Evolutionary conservation across 2,329 filamentous ascomycete species (phyloP), one percentile per base, ranked within the genome.

Genomic region (Fonsecaea nubica): DNA sequence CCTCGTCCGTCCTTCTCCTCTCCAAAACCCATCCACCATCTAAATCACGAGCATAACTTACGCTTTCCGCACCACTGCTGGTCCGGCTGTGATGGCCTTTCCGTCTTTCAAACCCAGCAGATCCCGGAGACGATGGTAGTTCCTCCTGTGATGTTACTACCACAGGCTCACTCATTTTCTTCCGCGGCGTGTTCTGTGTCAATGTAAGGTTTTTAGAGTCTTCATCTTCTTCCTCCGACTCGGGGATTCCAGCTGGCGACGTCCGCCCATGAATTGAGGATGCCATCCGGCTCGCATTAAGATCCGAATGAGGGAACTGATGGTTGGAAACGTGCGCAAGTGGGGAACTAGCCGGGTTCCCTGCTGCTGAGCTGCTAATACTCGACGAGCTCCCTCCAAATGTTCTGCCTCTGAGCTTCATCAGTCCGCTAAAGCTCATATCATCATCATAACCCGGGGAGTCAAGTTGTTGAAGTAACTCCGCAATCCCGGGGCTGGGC

Each of bases 331-430:
- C 55, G 60, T 72, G 70, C 13, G 76, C 74, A 63, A 79, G 74
- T 2, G 80, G 79, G 18, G 80, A 80, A 52, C 78, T 72, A 33
- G 71, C 65, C 6, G 69, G 57, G 55, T 74, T 78, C 64, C 70
- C 63, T 25, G 75, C 76, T 25, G 77, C 77, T 67, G 78, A 77
- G 69, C 86, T 90, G 59, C 83, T 83, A 5, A 93, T 79, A 72
- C 91, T 94, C 0, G 85, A 88, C 73, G 92, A 90, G 64, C 92
- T 95, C 4, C 91, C 90, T 30, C 92, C 92, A 86, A 92, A 97
- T 0, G 92, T 90, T 58, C 86, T 89, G 10, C 87, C 89, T 3
- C 93, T 87, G 50, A 96, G 78, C 68, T 88, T 90, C 78, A 92
- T 83, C 15, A 96, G 81, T 0, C 90, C 86, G 56, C 89, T 89